phyloP scores from a whole-genome alignment of 805 yeast genomes.

The Metschnikowia borealis region DNA sequence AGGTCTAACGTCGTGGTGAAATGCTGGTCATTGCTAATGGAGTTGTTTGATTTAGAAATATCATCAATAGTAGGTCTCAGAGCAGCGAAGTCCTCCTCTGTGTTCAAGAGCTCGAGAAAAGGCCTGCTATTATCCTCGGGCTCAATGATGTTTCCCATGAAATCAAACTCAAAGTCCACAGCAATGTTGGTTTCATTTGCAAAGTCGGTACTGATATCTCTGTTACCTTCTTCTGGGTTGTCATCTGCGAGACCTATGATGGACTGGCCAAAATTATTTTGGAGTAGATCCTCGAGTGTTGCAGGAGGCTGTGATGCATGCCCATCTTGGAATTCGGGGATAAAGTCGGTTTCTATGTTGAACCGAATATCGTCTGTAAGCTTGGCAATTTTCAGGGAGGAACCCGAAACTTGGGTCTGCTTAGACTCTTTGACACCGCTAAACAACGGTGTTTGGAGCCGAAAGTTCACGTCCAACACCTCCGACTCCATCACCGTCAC shows the following conservation, averaged over 20 bases:
- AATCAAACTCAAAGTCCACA: constrained; percentile 22
- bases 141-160: constrained; percentile 20
- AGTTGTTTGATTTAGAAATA: constrained; percentile 7
- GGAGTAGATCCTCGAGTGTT: neutral
- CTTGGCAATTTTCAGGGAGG: neutral
- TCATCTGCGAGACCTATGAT: neutral
- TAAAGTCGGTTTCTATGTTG: constrained; percentile 23
- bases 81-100: constrained; percentile 13
- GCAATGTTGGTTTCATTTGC: constrained; percentile 8
- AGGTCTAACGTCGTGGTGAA: constrained; percentile 7
- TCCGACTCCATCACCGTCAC: constrained; percentile 43
- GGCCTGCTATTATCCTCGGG: neutral
- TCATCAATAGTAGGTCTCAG: constrained; percentile 9
- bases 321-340: constrained; percentile 3
- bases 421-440: neutral
- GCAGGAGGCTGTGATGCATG: neutral
- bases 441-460: constrained; percentile 1
- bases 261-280: neutral
- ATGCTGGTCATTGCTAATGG: constrained; percentile 8
- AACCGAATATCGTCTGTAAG: constrained; percentile 26
- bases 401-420: neutral
- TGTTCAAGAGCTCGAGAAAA: constrained; percentile 10
- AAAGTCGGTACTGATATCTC: constrained; percentile 8
- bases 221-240: neutral
- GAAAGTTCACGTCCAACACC: constrained; percentile 9